Evolutionary conservation across 441 rosid species (phyloP).

Genomic region (Codiaeum variegatum): DNA sequence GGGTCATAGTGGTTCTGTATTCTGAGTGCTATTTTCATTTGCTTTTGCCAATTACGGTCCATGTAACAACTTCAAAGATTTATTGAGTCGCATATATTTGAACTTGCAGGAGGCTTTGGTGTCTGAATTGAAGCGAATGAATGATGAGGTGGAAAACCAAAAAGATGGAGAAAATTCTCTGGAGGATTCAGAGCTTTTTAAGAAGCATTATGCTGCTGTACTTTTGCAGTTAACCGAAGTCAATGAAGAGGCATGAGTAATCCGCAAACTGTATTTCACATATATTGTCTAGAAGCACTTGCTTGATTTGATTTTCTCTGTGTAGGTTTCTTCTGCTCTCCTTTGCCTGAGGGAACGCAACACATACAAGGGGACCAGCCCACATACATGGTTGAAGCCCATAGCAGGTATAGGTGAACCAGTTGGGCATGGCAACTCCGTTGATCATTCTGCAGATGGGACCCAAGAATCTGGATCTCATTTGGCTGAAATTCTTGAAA

Average conservation of each 20-base stretch:
- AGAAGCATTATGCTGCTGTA: slow-evolving; percentile 65
- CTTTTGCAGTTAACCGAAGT: slow-evolving; percentile 65
- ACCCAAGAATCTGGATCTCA: slow-evolving; percentile 68
- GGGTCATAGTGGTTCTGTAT: not conserved
- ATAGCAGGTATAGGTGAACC: slow-evolving; percentile 28
- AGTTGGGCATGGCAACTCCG: slow-evolving; percentile 31
- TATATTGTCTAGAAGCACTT: not conserved
- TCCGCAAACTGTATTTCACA: slow-evolving; percentile 14
- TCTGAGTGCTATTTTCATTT: not conserved
- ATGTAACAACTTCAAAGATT: slow-evolving; percentile 1
- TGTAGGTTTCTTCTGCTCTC: slow-evolving; percentile 66
- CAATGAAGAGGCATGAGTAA: slow-evolving; percentile 60
- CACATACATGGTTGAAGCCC: slow-evolving; percentile 39
- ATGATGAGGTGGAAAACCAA: slow-evolving; percentile 50
- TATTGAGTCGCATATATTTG: slow-evolving; percentile 10
- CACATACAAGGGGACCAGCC: slow-evolving; percentile 39
- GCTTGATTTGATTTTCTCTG: slow-evolving; percentile 17
- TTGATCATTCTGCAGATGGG: slow-evolving; percentile 22
- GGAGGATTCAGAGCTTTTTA: slow-evolving; percentile 57
- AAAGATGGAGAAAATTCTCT: slow-evolving; percentile 40
- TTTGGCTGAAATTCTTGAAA: slow-evolving; percentile 66
- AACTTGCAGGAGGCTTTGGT: slow-evolving; percentile 51
- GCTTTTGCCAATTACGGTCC: not conserved
- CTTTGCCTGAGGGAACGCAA: slow-evolving; percentile 47
- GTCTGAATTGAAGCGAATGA: slow-evolving; percentile 51